Evolutionary conservation across 768 basidiomycete genomes (phyloP).

Genomic region (Mycena crocata): DNA sequence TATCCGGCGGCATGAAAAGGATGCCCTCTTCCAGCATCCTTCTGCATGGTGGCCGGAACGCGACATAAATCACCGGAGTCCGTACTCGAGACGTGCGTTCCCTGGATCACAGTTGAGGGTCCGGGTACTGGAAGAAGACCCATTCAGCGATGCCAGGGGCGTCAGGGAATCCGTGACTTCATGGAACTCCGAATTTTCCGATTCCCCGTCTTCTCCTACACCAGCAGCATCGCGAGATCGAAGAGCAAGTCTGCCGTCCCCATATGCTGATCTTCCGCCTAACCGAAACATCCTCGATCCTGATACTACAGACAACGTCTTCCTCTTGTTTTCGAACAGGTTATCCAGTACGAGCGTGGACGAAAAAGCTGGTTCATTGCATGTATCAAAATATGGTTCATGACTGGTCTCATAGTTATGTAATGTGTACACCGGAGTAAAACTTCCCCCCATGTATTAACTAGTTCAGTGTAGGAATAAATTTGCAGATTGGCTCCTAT

Average conservation of each 20-base stretch:
- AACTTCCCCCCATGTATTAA: no score
- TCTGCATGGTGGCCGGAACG: slow-evolving; percentile 50
- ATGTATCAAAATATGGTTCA: background rate
- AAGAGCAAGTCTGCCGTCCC: slow-evolving; percentile 22
- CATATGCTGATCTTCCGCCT: slow-evolving; percentile 16
- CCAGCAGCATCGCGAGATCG: slow-evolving; percentile 28
- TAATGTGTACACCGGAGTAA: slow-evolving; percentile 2
- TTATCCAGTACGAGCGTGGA: background rate
- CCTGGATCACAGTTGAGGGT: slow-evolving; percentile 8
- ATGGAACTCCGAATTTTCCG: slow-evolving; percentile 25
- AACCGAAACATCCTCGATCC: slow-evolving; percentile 7
- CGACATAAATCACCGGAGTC: slow-evolving; percentile 39
- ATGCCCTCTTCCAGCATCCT: slow-evolving; percentile 63
- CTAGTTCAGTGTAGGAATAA: no score
- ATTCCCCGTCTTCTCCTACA: slow-evolving; percentile 24
- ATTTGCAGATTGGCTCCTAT: no score
- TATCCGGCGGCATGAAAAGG: slow-evolving; percentile 69
- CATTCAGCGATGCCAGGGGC: slow-evolving; percentile 32
- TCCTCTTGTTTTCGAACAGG: background rate
- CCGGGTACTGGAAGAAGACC: slow-evolving; percentile 18
- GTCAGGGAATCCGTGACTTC: slow-evolving; percentile 24
- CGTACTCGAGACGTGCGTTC: slow-evolving; percentile 19
- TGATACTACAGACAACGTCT: background rate
- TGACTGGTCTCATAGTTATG: background rate
- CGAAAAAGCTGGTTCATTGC: slow-evolving; percentile 12